Base-by-base conservation (phyloP, 345 rosid species). In the Arabidopsis thaliana region DNA sequence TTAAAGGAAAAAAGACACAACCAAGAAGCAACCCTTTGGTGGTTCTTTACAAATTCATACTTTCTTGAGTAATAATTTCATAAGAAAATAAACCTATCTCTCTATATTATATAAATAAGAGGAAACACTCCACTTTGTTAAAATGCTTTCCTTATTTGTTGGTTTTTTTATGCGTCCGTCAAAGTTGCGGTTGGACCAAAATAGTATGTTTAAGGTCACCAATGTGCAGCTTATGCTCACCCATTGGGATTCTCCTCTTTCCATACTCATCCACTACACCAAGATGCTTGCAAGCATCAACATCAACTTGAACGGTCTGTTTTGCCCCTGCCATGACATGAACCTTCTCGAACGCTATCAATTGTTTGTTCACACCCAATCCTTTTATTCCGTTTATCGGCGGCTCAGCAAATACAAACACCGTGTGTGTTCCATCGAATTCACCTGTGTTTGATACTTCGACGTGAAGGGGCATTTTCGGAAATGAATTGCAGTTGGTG, bases 151-250 rank as follows among this genome's bases (percentile, higher is more conserved):
- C 77, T 65, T 36, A 49, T 57, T 63, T 40, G 14, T 7, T 77
- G 62, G n/a, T 66, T 71, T 59, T 37, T 72, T 10, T 71, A 78
- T 77, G 71, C 70, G 67, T 62, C 74, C 72, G 6, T 75, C 81
- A 80, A 84, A 71, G 61, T 45, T 66, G 83, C 60, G 91, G 73
- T 77, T 82, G 88, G 75, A 94, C 82, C 7, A 86, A 82, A 74
- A 94, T 73, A 42, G 95, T 85, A 83, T 91, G 97, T 82, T 90
- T 87, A 78, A 94, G 79, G 60, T 86, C 93, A 51, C 97, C 99
- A 59, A 95, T 80, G 41, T 81, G 92, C 41, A 95, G 46, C 32
- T 75, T 67, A 68, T 95, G 99, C 38, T 88, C 78, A 56, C 97
- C 97, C 78, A 89, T 78, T 4, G 99, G 99, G 68, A 95, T 86